Base-by-base conservation (phyloP, 345 rosid genomes). In the Trapa bicornis region DNA sequence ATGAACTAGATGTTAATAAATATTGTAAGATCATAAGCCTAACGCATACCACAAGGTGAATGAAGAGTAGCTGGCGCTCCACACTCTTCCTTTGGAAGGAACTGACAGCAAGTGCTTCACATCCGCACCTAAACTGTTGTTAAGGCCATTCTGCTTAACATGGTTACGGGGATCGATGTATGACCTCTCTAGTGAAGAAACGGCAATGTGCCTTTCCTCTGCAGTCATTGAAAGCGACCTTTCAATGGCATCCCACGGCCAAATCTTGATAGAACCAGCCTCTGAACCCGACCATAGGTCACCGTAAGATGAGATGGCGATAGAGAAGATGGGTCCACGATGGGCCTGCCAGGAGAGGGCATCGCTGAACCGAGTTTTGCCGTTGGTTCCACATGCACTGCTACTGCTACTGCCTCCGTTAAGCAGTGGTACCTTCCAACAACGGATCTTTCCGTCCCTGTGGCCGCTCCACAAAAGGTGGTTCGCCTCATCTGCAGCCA, bases 201-300 rank as follows among this genome's bases (percentile, higher is more conserved):
- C 84, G 71, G 92, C 92, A 84, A 81, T 73, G 61, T 79, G 86
- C 65, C 87, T 83, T 72, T 86, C 76, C 65, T 83, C 96, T 64
- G 72, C n/a, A n/a, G 76, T 74, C 38, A 78, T 76, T 70, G 85
- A 81, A n/a, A 90, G 79, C 66, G 94, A 84, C 73, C 81, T 83
- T 67, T 79, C 85, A 52, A 90, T 81, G 73, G 79, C 74, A 68
- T 93, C 96, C 96, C 97, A 90, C 14, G 94, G 96, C 94, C 96
- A 93, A 65, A 88, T 72, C 79, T 81, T 88, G 29, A 93, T 77
- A 73, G 72, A 73, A 47, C 98, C 98, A 53, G 88, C 87, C 80
- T 90, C 98, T 3, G 89, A 83, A 71, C 98, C 97, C n/a, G 98
- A 88, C 98, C 98, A 93, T 65, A 93, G 48, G 78, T 93, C 98